These are phyloP conservation scores for Mycena sp. DNA, from an alignment of 1,284 basidiomycete genomes.

Conservation along the genomic window DNA sequence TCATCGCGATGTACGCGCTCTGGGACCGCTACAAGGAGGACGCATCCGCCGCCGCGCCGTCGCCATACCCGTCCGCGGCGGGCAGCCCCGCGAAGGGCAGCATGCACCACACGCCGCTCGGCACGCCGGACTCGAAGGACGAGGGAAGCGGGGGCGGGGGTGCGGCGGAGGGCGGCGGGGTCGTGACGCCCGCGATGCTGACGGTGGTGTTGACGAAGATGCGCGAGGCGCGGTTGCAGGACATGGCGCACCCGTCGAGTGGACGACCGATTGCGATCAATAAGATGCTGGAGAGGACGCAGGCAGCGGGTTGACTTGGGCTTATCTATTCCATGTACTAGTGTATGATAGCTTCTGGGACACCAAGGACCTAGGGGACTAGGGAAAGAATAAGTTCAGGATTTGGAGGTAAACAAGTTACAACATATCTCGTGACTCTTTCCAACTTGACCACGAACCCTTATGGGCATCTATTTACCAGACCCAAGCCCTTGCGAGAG, in stretches of 20 bases:
- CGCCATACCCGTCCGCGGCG: neutral
- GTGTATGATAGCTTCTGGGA: neutral
- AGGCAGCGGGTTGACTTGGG: slow-evolving; percentile 17
- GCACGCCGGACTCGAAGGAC: slow-evolving; percentile 19
- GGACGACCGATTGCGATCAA: slow-evolving; percentile 24
- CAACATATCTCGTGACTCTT: too few relatives aligned
- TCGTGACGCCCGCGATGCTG: slow-evolving; percentile 23
- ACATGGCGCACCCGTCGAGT: slow-evolving; percentile 24
- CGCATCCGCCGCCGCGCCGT: slow-evolving; percentile 34
- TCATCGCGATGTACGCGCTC: slow-evolving; percentile 87
- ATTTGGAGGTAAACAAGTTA: too few relatives aligned
- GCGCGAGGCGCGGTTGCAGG: slow-evolving; percentile 29
- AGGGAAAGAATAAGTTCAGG: neutral
- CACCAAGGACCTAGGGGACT: neutral
- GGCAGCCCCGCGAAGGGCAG: slow-evolving; percentile 6
- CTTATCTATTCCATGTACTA: neutral
- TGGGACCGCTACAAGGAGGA: slow-evolving; percentile 87
- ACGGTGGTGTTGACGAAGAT: slow-evolving; percentile 24
- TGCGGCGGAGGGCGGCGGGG: slow-evolving; percentile 9
- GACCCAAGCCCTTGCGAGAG: too few relatives aligned
- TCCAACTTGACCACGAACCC: too few relatives aligned
- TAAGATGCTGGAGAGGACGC: slow-evolving; percentile 29
- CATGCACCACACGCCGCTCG: too few relatives aligned
- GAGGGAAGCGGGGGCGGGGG: neutral
- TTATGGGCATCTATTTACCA: too few relatives aligned